Evolutionary conservation across 2,329 filamentous ascomycete genomes (phyloP).

Genomic region (Verticillium klebahnii): DNA sequence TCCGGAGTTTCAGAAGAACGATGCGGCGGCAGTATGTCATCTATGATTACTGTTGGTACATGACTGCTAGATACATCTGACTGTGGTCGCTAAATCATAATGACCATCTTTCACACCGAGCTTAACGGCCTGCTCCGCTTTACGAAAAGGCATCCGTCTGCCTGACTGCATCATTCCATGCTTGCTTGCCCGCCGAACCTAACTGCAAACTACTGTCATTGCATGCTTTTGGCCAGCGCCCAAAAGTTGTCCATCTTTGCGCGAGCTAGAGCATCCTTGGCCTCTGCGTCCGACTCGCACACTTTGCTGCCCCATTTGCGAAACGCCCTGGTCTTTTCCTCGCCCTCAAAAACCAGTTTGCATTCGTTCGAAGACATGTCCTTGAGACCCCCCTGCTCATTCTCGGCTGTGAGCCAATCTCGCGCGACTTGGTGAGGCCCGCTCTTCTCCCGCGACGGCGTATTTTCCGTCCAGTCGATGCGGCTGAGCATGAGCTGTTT

Average conservation of each 20-base stretch:
- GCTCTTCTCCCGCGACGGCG: constrained; percentile 58
- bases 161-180: not conserved
- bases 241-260: constrained; percentile 95
- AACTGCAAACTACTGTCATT: not conserved
- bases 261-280: constrained; percentile 71
- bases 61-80: too few species aligned
- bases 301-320: constrained; percentile 84
- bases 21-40: too few species aligned
- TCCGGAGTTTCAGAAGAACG: too few species aligned
- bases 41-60: too few species aligned
- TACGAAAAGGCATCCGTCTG: not conserved
- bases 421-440: constrained; percentile 59
- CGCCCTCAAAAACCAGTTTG: constrained; percentile 83
- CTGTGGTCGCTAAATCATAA: too few species aligned
- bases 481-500: constrained; percentile 91
- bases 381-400: constrained; percentile 72
- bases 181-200: not conserved
- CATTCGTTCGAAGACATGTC: constrained; percentile 82
- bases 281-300: constrained; percentile 90
- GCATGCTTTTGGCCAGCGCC: constrained; percentile 71
- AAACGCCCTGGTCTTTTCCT: constrained; percentile 75
- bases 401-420: constrained; percentile 74
- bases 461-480: constrained; percentile 92
- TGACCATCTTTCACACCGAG: too few species aligned
- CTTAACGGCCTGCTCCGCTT: too few species aligned